Evolutionary conservation across 169 alveolate genomes (phyloP), one percentile per base, ranked within the genome.

Genomic region (Plasmodium yoelii): DNA sequence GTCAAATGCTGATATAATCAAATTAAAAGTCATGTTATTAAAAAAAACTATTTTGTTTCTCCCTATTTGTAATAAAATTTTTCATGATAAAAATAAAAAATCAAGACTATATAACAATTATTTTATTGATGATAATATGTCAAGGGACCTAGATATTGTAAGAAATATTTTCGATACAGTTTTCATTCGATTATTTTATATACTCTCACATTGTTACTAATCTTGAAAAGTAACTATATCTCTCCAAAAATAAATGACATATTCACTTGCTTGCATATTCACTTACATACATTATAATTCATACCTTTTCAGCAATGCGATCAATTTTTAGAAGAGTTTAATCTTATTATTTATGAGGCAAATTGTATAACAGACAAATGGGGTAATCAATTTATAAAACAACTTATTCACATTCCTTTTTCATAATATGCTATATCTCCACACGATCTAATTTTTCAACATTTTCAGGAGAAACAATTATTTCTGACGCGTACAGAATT

Each of bases 1-100:
- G 42, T 8, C 70, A 12, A 64, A 53, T 47, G 90, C 51, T 3
- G 90, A 80, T 59, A 64, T 80, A 12, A 71, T 80, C 19, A 80
- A 80, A 60, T 55, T 80, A 15, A 80, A 80, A 60, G 90, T 80
- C 19, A 24, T 80, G 39, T 47, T 80, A 60, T 59, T 80, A 19
- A 80, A 80, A 59, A 80, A 80, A 70, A 71, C 90, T 42, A 80
- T 80, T 42, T 80, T 39, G 46, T 80, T 80, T 70, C 53, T 80
- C 10, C 90, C 90, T 9, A 68, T 80, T 13, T 80, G 90, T 56
- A 80, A 80, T 59, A 80, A 68, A 80, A 64, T 80, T 64, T 68
- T 80, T 80, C 90, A 80, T 22, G 90, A 80, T 46, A 80, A 80
- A 80, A 80, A 80, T 60, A 80, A 67, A 64, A 80, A 80, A 55